A percentile compares a stretch with the other conserved stretches of the same genome.
Evolutionary conservation across 352 stramenopile genomes (phyloP).

Genomic region (Pythium plurisporium): DNA sequence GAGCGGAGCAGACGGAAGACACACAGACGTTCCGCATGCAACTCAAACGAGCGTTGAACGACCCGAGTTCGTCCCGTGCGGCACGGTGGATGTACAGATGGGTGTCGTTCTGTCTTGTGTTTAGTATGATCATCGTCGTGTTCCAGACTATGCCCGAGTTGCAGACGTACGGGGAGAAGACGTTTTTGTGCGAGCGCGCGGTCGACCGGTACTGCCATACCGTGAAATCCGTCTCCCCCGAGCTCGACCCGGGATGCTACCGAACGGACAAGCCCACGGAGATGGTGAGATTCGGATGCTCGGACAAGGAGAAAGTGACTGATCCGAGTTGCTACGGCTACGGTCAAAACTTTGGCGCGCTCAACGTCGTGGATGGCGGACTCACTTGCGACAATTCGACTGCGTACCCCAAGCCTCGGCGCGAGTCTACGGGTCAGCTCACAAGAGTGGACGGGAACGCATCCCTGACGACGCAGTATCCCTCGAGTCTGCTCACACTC

Average conservation of each 20-base stretch:
- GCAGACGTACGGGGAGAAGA: conserved; percentile 62
- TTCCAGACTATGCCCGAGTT: conserved; percentile 78
- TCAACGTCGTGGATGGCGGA: conserved; percentile 19
- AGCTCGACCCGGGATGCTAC: conserved; percentile 61
- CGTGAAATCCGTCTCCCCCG: conserved; percentile 19
- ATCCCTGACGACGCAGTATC: conserved; percentile 16
- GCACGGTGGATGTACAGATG: conserved; percentile 43
- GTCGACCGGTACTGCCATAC: conserved; percentile 51
- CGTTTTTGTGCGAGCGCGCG: conserved; percentile 51
- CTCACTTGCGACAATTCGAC: conserved; percentile 47
- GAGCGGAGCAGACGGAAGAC: conserved; percentile 31
- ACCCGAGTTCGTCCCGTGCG: conserved; percentile 40
- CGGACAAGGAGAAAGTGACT: conserved; percentile 27
- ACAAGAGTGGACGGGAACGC: conserved; percentile 23
- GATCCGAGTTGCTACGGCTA: conserved; percentile 53
- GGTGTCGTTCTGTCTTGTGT: conserved; percentile 61
- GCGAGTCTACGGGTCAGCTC: neutral
- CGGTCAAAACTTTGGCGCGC: conserved; percentile 43
- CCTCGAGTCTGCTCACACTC: conserved; percentile 14
- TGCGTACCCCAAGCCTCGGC: conserved; percentile 8
- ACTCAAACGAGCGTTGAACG: conserved; percentile 34
- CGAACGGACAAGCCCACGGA: conserved; percentile 31
- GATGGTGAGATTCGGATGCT: conserved; percentile 47
- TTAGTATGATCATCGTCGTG: conserved; percentile 72
- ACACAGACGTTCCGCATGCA: conserved; percentile 32